These are phyloP conservation scores for Dryas alaskensis DNA, from an alignment of 306 rosid genomes.

Conservation along the genomic window DNA sequence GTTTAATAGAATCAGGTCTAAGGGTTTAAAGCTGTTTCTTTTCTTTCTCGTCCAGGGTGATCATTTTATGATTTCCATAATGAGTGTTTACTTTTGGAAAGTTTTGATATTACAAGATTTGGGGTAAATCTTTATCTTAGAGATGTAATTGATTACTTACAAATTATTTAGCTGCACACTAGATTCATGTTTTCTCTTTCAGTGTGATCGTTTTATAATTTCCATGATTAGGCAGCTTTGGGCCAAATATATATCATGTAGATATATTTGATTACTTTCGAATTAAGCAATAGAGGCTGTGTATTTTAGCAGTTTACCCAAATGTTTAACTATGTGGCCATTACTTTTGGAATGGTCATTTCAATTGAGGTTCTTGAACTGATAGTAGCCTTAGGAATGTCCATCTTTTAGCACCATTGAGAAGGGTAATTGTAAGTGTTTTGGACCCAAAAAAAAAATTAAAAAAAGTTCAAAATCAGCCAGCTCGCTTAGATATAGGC, in stretches of 20 bases:
- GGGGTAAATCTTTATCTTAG: background rate
- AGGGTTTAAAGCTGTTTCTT: background rate
- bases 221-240: background rate
- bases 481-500: no score
- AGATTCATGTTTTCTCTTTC: background rate
- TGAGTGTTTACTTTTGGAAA: background rate
- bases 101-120: background rate
- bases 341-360: background rate
- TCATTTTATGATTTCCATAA: background rate
- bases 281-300: background rate
- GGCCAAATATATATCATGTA: background rate
- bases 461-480: no score
- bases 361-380: background rate
- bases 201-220: background rate
- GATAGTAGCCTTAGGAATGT: background rate
- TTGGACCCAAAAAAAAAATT: no score
- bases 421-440: no score
- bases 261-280: background rate
- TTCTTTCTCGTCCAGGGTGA: background rate
- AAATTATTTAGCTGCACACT: background rate
- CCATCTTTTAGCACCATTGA: no score
- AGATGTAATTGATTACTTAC: background rate
- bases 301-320: background rate
- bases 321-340: background rate
- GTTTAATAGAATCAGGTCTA: background rate